phyloP scores from a whole-genome alignment of 352 stramenopile genomes.

The Pythium utonaiense region DNA sequence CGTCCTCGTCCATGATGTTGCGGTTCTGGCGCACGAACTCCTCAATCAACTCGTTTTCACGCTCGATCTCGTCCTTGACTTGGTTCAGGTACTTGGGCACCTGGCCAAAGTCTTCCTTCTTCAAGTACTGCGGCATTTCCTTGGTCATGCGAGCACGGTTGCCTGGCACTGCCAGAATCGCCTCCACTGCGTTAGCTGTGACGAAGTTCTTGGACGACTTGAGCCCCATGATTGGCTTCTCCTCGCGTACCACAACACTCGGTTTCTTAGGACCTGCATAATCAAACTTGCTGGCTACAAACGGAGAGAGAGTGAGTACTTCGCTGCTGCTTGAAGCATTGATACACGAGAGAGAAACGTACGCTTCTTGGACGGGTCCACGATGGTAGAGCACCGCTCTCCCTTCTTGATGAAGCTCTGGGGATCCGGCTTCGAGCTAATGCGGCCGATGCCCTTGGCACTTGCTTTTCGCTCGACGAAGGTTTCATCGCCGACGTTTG shows the following conservation, averaged over 20 bases:
- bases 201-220: conserved; percentile 93
- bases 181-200: conserved; percentile 91
- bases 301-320: conserved; percentile 22
- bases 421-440: conserved; percentile 59
- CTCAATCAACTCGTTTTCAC: conserved; percentile 93
- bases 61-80: conserved; percentile 91
- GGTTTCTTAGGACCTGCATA: conserved; percentile 63
- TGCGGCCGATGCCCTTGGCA: conserved; percentile 59
- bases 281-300: conserved; percentile 67
- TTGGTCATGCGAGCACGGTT: conserved; percentile 54
- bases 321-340: conserved; percentile 10
- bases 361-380: conserved; percentile 52
- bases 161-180: conserved; percentile 79
- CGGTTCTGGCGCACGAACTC: conserved; percentile 89
- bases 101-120: conserved; percentile 92
- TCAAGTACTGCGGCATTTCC: conserved; percentile 72
- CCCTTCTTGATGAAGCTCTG: conserved; percentile 73
- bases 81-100: conserved; percentile 89
- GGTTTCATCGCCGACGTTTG: conserved; percentile 54
- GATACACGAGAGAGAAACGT: conserved; percentile 16
- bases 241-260: conserved; percentile 72
- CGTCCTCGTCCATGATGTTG: conserved; percentile 76
- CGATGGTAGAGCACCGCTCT: conserved; percentile 42
- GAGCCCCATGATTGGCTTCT: conserved; percentile 91
- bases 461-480: conserved; percentile 43